Conservation (phyloP, 2,329 filamentous ascomycete species). For the Botrytis tulipae region DNA sequence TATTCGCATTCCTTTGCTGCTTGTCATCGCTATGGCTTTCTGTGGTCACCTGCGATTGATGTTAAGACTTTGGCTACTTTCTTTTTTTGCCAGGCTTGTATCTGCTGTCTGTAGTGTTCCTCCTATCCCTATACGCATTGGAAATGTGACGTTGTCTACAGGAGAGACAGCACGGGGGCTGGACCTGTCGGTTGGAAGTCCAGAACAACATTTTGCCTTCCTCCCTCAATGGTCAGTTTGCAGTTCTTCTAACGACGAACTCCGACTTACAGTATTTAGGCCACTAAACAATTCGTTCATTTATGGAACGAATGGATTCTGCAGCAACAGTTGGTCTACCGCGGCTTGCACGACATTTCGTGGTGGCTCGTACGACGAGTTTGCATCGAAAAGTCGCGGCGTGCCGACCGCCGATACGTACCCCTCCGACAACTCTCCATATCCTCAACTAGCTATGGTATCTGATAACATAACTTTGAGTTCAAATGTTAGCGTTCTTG, state of each 20-base stretch:
- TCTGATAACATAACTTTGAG: background rate
- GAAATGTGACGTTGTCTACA: constrained; percentile 7
- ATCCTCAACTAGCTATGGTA: background rate
- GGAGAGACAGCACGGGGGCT: background rate
- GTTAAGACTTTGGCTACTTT: background rate
- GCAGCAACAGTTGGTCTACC: background rate
- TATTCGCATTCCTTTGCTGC: background rate
- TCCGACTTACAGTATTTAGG: background rate
- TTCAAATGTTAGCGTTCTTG: background rate
- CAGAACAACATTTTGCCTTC: constrained; percentile 6
- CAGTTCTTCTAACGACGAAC: background rate
- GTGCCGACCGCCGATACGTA: background rate
- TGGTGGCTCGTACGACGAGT: constrained; percentile 1
- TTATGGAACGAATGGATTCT: constrained; percentile 7
- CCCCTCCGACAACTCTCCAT: background rate
- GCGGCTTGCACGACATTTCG: constrained; percentile 11
- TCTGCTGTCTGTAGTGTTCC: background rate
- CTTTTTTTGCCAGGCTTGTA: background rate
- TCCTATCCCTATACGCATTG: constrained; percentile 15
- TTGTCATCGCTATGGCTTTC: background rate
- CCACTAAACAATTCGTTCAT: constrained; percentile 14
- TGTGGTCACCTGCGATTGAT: background rate
- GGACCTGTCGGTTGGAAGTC: background rate
- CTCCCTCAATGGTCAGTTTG: background rate
- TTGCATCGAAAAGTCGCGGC: constrained; percentile 3